Percentiles rank a stretch among this genome's conserved stretches.
Conservation (phyloP, 495 filamentous ascomycete genomes). For the Aspergillus kassunensis region DNA sequence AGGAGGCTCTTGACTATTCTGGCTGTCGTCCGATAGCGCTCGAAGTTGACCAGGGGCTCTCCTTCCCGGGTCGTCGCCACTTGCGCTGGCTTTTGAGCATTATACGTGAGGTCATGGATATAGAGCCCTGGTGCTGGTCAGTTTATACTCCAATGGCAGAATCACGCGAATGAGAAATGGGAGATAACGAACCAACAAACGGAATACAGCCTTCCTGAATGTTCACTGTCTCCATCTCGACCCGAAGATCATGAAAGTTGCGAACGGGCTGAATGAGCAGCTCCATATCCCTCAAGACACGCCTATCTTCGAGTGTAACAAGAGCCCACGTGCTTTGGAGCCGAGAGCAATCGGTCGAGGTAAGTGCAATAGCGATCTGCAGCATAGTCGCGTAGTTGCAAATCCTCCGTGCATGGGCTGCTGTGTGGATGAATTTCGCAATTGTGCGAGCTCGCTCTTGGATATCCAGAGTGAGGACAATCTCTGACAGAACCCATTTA, state of each 20-base stretch:
- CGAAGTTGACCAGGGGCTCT: conserved; percentile 88
- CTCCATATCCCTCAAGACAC: conserved; percentile 77
- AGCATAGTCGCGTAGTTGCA: conserved; percentile 97
- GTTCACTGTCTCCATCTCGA: conserved; percentile 82
- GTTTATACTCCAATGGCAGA: neutral
- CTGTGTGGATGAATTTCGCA: conserved; percentile 90
- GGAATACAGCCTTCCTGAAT: conserved; percentile 88
- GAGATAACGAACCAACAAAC: conserved; percentile 69
- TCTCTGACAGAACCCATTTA: conserved; percentile 93
- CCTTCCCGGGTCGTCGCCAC: conserved; percentile 47
- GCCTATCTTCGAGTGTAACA: conserved; percentile 64
- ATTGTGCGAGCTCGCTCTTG: conserved; percentile 81
- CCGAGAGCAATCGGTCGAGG: conserved; percentile 73
- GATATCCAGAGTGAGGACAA: conserved; percentile 76
- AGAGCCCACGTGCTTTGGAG: conserved; percentile 78
- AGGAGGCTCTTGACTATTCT: conserved; percentile 91
- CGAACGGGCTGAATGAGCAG: conserved; percentile 76
- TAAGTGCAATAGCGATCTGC: conserved; percentile 87
- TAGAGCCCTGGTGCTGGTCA: conserved; percentile 57
- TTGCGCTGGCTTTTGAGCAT: conserved; percentile 79
- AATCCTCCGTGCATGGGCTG: conserved; percentile 73
- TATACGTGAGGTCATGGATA: conserved; percentile 95
- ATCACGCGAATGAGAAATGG: neutral
- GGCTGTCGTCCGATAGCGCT: conserved; percentile 84
- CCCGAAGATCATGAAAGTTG: conserved; percentile 86